Evolutionary conservation across 148 eudicot genomes (phyloP), one percentile per base, ranked within the genome.

Genomic region (Rhododendron mucronatum): DNA sequence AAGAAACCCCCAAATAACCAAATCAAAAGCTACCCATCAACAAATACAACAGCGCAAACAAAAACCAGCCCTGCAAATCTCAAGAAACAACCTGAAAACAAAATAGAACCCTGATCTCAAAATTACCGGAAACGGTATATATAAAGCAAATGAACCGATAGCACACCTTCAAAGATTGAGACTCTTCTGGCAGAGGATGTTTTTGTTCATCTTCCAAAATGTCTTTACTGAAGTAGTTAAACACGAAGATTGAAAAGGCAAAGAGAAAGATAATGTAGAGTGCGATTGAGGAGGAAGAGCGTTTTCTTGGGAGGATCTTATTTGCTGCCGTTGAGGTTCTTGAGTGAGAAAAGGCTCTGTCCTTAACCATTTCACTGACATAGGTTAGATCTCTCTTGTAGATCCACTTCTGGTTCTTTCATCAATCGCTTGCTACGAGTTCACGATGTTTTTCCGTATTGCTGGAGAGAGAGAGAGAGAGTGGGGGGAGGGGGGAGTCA

Each of bases 231-330:
- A 48, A 87, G 35, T 84, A 82, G 10, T 83, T 35, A 83, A 91
- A 91, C 47, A 89, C 61, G 86, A 82, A 84, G 63, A 89, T 79
- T 48, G 91, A 89, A 26, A 89, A 53, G 5, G 84, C 87, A 74
- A 87, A 86, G 16, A 89, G 80, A 78, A 86, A 55, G 39, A 84
- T 81, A 13, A 81, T 65, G 83, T 88, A 89, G 4, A 91, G 18
- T 4, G 87, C 85, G 77, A 84, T 21, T 79, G 92, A 78, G 30
- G 78, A 78, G 44, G 55, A 78, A 44, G 88, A 84, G 37, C 86
- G 69, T 59, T 80, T 80, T 67, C 87, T 80, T 63, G 47, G 47
- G n/a, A 85, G 41, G 47, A 69, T 7, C 75, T 85, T 85, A 12
- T 85, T 85, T 6, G 78, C 21, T 3, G 44, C 74, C 53, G 16